Percentiles rank a stretch among this genome's conserved stretches.
Evolutionary conservation across 2,329 filamentous ascomycete genomes (phyloP).

Genomic region (Orbilia oligospora): DNA sequence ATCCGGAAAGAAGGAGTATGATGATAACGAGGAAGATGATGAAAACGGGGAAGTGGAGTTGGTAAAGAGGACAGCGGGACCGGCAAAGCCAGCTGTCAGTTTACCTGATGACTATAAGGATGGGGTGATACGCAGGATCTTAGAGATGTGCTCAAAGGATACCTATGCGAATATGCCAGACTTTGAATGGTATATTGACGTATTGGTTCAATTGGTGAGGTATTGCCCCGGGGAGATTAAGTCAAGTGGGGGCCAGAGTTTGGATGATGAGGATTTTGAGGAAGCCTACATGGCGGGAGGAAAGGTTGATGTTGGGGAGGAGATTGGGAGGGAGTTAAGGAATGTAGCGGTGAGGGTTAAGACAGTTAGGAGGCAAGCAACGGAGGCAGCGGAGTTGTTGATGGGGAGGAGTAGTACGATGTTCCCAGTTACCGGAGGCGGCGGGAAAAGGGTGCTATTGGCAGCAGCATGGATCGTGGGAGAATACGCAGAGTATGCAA

Average conservation of each 20-base stretch:
- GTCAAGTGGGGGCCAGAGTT: constrained; percentile 41
- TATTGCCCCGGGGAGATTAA: constrained; percentile 71
- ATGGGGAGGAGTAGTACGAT: constrained; percentile 71
- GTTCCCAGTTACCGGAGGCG: constrained; percentile 71
- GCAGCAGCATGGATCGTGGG: constrained; percentile 88
- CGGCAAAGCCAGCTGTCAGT: constrained; percentile 70
- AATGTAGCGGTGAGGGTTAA: constrained; percentile 93
- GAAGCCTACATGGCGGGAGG: constrained; percentile 52
- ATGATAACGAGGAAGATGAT: constrained; percentile 73
- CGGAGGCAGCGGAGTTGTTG: constrained; percentile 85
- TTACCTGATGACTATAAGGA: constrained; percentile 88
- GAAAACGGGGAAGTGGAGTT: constrained; percentile 62
- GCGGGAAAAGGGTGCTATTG: constrained; percentile 76
- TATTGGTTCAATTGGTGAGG: constrained; percentile 86
- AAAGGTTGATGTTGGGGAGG: constrained; percentile 73
- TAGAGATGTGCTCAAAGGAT: constrained; percentile 89
- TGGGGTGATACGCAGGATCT: constrained; percentile 84
- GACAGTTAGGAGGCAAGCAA: constrained; percentile 83
- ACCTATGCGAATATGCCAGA: constrained; percentile 89
- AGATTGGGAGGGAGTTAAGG: constrained; percentile 86
- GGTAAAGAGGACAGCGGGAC: constrained; percentile 66
- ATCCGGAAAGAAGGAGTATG: constrained; percentile 66
- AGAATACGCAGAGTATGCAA: constrained; percentile 78
- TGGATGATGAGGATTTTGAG: constrained; percentile 50
- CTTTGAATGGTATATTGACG: constrained; percentile 97